phyloP scores from a whole-genome alignment of 2,329 filamentous ascomycete genomes.

The Beauveria sp. region DNA sequence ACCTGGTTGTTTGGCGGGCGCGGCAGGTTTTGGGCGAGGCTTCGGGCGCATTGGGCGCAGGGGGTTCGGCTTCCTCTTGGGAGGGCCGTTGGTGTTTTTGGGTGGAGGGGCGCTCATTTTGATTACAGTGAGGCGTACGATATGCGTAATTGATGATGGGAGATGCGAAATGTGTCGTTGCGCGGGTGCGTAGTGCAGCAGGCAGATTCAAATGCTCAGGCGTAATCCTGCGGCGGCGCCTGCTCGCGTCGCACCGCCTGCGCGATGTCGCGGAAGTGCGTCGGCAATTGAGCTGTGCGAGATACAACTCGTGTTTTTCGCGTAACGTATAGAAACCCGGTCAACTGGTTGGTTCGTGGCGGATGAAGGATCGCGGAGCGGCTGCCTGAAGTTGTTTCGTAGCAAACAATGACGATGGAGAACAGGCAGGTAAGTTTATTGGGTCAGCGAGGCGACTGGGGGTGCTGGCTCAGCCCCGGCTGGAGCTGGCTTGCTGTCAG shows the following conservation, averaged over 20 bases:
- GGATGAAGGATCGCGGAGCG: background rate
- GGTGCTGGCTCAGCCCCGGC: too few species aligned
- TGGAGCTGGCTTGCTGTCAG: too few species aligned
- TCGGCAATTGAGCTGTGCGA: conserved; percentile 1
- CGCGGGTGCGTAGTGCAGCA: conserved; percentile 2
- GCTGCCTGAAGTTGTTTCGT: background rate
- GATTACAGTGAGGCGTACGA: conserved; percentile 11
- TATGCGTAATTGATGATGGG: background rate
- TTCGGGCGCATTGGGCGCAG: conserved; percentile 33
- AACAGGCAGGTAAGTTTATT: background rate
- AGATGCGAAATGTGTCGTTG: background rate
- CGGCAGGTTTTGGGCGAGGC: conserved; percentile 52
- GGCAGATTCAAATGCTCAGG: conserved; percentile 12
- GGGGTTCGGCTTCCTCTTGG: conserved; percentile 26
- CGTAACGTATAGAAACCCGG: background rate
- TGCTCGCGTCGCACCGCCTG: conserved; percentile 5
- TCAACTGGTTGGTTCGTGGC: background rate
- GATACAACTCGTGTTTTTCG: background rate
- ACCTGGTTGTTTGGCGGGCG: conserved; percentile 46
- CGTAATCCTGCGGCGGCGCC: background rate
- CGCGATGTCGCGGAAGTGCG: background rate
- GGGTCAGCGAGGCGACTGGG: background rate
- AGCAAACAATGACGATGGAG: conserved; percentile 1
- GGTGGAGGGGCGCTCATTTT: conserved; percentile 37
- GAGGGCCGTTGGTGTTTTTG: conserved; percentile 26